Percentiles rank a stretch among this genome's conserved stretches.
Conservation (phyloP, 2,329 filamentous ascomycete genomes). For the Paraphaeosphaeria minitans region DNA sequence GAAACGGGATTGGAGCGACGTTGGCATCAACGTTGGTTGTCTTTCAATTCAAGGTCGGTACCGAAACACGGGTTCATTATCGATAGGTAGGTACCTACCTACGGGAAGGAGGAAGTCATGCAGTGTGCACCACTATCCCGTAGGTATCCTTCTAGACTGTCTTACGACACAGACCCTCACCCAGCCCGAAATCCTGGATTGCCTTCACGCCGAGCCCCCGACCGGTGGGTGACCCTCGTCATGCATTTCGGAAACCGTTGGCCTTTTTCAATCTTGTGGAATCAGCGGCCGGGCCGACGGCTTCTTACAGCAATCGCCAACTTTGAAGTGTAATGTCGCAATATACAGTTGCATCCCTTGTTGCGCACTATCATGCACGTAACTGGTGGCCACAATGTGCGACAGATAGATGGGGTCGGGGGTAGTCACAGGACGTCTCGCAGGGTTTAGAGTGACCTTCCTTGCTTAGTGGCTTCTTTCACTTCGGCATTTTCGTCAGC, state of each 20-base stretch:
- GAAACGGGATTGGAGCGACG: neutral
- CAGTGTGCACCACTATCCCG: too few species aligned
- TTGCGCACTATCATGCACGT: neutral
- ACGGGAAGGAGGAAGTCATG: too few species aligned
- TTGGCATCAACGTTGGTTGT: neutral
- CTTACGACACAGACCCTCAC: neutral
- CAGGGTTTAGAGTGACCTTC: slow-evolving; percentile 8
- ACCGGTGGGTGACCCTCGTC: neutral
- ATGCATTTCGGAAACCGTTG: neutral
- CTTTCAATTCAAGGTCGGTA: neutral
- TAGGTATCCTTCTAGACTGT: neutral
- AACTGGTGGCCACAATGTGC: slow-evolving; percentile 8
- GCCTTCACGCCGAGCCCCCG: neutral
- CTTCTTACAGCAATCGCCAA: neutral
- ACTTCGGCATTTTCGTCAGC: slow-evolving; percentile 9
- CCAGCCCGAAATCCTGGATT: neutral
- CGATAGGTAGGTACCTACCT: neutral
- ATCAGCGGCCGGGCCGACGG: slow-evolving; percentile 2
- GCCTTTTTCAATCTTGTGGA: slow-evolving; percentile 2
- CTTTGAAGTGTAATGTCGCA: slow-evolving; percentile 2
- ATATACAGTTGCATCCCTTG: slow-evolving; percentile 6
- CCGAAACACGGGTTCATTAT: neutral
- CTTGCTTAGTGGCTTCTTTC: slow-evolving; percentile 11
- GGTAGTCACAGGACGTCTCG: slow-evolving; percentile 9
- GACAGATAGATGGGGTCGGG: slow-evolving; percentile 2